Evolutionary conservation across 1,139 yeast genomes (phyloP).

Genomic region (Debaryomyces singareniensis): DNA sequence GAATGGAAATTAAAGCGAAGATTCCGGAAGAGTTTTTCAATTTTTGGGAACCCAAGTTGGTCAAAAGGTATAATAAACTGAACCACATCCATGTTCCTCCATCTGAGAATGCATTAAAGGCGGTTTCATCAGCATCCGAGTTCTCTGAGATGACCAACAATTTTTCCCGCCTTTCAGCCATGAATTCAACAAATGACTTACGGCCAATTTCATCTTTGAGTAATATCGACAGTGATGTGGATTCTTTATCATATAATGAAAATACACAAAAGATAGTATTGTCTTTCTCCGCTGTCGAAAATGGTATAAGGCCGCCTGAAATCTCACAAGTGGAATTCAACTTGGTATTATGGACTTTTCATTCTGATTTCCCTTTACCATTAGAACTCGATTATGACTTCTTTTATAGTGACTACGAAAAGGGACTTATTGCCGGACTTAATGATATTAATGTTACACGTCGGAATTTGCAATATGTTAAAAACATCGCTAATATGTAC

Average conservation of each 20-base stretch:
- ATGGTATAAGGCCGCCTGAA: slow-evolving; percentile 23
- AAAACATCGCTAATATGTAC: slow-evolving; percentile 29
- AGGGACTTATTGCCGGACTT: slow-evolving; percentile 9
- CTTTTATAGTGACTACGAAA: slow-evolving; percentile 27
- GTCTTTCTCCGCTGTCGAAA: slow-evolving; percentile 14
- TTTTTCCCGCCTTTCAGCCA: not conserved
- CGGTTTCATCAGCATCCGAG: slow-evolving; percentile 2
- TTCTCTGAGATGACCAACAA: slow-evolving; percentile 1
- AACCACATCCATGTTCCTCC: slow-evolving; percentile 7
- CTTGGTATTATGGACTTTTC: slow-evolving; percentile 37
- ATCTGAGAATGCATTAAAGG: slow-evolving; percentile 1
- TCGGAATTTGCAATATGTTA: slow-evolving; percentile 29
- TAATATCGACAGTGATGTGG: too few relatives aligned
- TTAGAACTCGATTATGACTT: slow-evolving; percentile 36
- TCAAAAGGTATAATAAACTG: slow-evolving; percentile 31
- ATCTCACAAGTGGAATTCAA: slow-evolving; percentile 29
- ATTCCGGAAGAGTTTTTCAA: slow-evolving; percentile 33
- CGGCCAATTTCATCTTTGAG: slow-evolving; percentile 3
- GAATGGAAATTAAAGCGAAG: slow-evolving; percentile 24
- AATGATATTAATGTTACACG: slow-evolving; percentile 30
- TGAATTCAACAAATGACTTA: slow-evolving; percentile 1
- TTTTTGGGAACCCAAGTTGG: slow-evolving; percentile 33
- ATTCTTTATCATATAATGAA: too few relatives aligned
- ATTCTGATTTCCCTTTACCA: slow-evolving; percentile 39
- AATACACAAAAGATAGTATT: slow-evolving; percentile 25